Evolutionary conservation across 2,329 filamentous ascomycete species (phyloP).

Genomic region (Escovopsis sp.): DNA sequence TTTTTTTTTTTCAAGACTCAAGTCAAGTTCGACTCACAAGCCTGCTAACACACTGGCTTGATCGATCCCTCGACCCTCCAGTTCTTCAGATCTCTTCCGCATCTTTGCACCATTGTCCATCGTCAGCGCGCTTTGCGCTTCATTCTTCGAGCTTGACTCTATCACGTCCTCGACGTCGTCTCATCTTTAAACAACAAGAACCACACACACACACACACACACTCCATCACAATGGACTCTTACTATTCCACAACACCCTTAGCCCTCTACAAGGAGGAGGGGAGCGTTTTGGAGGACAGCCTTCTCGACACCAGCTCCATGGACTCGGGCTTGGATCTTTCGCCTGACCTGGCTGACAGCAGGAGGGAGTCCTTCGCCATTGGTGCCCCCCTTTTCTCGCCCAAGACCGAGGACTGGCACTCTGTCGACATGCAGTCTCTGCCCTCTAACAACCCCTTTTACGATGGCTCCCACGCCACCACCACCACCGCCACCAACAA

Average conservation of each 20-base stretch:
- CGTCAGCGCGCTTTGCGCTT: too few species aligned
- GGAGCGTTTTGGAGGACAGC: conserved; percentile 46
- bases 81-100: conserved; percentile 1
- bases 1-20: too few species aligned
- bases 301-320: conserved; percentile 44
- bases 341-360: conserved; percentile 46
- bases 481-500: conserved; percentile 42
- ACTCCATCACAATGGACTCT: conserved; percentile 17
- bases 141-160: background rate
- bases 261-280: conserved; percentile 46
- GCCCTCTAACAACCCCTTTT: conserved; percentile 48
- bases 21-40: background rate
- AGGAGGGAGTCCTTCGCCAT: conserved; percentile 49
- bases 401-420: conserved; percentile 50
- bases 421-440: conserved; percentile 50
- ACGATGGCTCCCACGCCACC: conserved; percentile 42
- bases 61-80: conserved; percentile 1
- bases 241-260: conserved; percentile 36
- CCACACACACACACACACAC: too few species aligned
- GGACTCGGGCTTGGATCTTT: conserved; percentile 49
- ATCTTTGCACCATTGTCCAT: too few species aligned
- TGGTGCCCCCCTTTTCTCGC: conserved; percentile 43
- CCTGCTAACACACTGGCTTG: conserved; percentile 4
- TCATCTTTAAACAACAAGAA: too few species aligned
- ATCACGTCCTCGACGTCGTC: background rate